These are phyloP conservation scores for Salinomyces thailandicus DNA, from an alignment of 2,329 filamentous ascomycete genomes.

Conservation along the genomic window DNA sequence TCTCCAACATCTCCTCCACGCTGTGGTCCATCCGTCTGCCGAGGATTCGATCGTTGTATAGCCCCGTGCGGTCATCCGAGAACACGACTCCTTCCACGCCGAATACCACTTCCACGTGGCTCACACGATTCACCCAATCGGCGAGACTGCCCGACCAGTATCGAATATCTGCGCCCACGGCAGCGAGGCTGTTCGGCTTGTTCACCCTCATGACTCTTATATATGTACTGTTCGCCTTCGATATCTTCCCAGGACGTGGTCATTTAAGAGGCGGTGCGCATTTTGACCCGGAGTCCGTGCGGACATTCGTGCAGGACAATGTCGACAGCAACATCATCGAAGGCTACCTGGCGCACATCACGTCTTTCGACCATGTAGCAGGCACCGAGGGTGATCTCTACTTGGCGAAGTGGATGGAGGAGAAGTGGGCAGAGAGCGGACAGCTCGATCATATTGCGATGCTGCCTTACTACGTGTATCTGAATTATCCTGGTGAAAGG, in stretches of 20 bases:
- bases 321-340: conserved; percentile 55
- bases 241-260: conserved; percentile 63
- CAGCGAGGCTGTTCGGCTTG: conserved; percentile 64
- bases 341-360: conserved; percentile 65
- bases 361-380: conserved; percentile 77
- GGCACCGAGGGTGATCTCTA: conserved; percentile 90
- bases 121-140: conserved; percentile 8
- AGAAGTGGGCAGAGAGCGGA: conserved; percentile 57
- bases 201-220: conserved; percentile 65
- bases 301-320: conserved; percentile 60
- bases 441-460: conserved; percentile 55
- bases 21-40: conserved; percentile 47
- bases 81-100: conserved; percentile 3
- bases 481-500: conserved; percentile 81
- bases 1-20: conserved; percentile 46
- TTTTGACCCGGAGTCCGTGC: conserved; percentile 75
- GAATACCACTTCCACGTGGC: conserved; percentile 8
- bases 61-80: conserved; percentile 10
- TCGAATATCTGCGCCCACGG: conserved; percentile 50
- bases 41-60: conserved; percentile 36
- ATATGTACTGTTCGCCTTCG: conserved; percentile 77
- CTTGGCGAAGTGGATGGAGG: conserved; percentile 73
- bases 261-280: conserved; percentile 49
- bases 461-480: conserved; percentile 64
- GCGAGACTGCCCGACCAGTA: conserved; percentile 38